Conservation (phyloP, 2,329 filamentous ascomycete genomes). For the Emmonsia crescens region DNA sequence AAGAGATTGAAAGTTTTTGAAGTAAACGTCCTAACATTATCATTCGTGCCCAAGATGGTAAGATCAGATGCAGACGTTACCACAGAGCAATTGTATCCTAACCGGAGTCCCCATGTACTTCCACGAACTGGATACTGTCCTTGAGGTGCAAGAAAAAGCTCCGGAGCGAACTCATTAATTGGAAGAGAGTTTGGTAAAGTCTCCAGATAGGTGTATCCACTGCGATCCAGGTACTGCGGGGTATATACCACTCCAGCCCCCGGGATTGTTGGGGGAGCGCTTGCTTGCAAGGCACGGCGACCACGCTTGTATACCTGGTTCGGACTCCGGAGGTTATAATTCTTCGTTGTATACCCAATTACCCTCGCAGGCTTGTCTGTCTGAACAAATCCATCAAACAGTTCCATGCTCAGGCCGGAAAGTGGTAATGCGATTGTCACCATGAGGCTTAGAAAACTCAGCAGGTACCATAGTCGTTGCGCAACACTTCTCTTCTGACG, state of each 20-base stretch:
- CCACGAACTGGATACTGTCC: constrained; percentile 2
- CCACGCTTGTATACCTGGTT: neutral
- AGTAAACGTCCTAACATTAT: neutral
- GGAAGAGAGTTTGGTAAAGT: constrained; percentile 2
- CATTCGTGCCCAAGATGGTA: constrained; percentile 1
- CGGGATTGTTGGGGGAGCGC: neutral
- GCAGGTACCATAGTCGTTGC: neutral
- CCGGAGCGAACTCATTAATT: neutral
- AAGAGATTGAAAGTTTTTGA: neutral
- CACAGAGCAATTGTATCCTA: constrained; percentile 7
- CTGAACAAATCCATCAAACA: constrained; percentile 6
- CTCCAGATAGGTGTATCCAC: neutral
- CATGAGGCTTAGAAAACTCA: neutral
- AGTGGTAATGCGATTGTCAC: constrained; percentile 4
- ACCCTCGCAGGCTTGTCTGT: neutral
- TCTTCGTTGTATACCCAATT: neutral
- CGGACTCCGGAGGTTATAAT: neutral
- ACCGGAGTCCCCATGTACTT: constrained; percentile 2
- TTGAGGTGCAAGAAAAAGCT: constrained; percentile 7
- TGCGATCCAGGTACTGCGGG: constrained; percentile 2
- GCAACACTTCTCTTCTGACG: neutral
- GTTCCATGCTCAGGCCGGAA: constrained; percentile 7
- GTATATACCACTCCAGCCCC: constrained; percentile 6
- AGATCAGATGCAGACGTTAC: constrained; percentile 5
- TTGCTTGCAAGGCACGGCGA: neutral